Percentiles rank a stretch among this genome's conserved stretches.
Conservation (phyloP, 306 rosid species). For the Castanospermum australe region DNA sequence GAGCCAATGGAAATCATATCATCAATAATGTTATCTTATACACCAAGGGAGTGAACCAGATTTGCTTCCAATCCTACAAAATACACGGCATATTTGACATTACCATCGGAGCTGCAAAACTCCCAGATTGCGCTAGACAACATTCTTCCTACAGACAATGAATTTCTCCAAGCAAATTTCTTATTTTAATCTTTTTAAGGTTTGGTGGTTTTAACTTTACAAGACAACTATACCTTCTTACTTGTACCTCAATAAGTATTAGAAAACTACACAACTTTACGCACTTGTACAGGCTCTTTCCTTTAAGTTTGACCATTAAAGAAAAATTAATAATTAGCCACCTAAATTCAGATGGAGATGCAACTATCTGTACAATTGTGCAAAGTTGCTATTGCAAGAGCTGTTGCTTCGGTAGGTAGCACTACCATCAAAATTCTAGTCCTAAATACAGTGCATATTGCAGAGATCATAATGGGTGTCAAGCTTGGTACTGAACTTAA, state of each 20-base stretch:
- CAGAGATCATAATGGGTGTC: neutral
- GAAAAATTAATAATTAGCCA: neutral
- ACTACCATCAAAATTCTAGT: too few relatives aligned
- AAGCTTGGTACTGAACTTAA: conserved; percentile 13
- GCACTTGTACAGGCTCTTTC: too few relatives aligned
- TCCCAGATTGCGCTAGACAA: neutral
- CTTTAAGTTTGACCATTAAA: too few relatives aligned
- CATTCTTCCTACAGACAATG: neutral
- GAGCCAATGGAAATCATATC: neutral
- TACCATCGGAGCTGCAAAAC: neutral
- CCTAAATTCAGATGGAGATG: neutral
- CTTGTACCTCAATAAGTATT: neutral
- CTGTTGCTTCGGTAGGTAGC: neutral
- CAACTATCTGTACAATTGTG: neutral
- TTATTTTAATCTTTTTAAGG: neutral
- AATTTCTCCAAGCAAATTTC: neutral
- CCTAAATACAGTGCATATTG: neutral
- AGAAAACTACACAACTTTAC: too few relatives aligned
- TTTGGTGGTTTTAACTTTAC: neutral
- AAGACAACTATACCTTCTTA: neutral
- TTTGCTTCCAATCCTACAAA: neutral
- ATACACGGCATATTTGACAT: neutral
- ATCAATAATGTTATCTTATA: neutral
- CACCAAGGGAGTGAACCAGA: neutral
- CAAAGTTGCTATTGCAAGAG: neutral